Base-by-base conservation (phyloP, 305 asterid genomes). In the Fraxinus ornus region DNA sequence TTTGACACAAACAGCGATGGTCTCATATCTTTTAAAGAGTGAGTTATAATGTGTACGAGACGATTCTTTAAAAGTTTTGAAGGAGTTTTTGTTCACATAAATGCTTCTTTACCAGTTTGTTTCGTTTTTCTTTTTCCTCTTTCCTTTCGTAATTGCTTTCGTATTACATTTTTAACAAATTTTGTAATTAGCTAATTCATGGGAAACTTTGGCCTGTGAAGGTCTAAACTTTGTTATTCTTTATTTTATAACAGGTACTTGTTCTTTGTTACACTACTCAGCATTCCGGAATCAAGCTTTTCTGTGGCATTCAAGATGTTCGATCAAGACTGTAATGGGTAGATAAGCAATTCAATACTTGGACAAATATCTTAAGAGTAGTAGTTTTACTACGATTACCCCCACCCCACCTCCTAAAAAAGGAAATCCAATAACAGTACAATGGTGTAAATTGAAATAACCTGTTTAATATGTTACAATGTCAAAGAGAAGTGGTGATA, bases 251-350 rank as follows among this genome's bases (percentile, higher is more conserved):
- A 78, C 96, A 95, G 98, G 94, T 95, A 95, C 84, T 86, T 95
- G 87, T 95, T 95, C 89, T 91, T 95, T 80, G 98, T 95, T 52
- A 93, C 98, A 30, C 89, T 95, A 82, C 97, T 95, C 83, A 89
- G 98, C 83, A 91, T 95, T 85, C 98, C 98, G 7, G 98, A 93
- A 88, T 90, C 97, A 83, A 92, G 98, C 89, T 95, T 91, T 85
- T 95, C 97, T 2, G 97, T 93, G 89, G 93, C 97, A 78, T 95
- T 95, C 91, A 93, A 93, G 91, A 95, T 95, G 98, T 95, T 95
- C 88, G 98, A 95, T 83, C 95, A 88, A 72, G 97, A 93, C 87
- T 87, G 92, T 87, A 89, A 88, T 60, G 92, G 93, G 98, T 95
- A 88, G 60, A 94, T 85, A 72, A 66, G 8, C 74, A 66, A 66